A percentile compares a stretch with the other conserved stretches of the same genome.
phyloP scores from a whole-genome alignment of 2,329 filamentous ascomycete genomes.

The Fusarium multiceps region DNA sequence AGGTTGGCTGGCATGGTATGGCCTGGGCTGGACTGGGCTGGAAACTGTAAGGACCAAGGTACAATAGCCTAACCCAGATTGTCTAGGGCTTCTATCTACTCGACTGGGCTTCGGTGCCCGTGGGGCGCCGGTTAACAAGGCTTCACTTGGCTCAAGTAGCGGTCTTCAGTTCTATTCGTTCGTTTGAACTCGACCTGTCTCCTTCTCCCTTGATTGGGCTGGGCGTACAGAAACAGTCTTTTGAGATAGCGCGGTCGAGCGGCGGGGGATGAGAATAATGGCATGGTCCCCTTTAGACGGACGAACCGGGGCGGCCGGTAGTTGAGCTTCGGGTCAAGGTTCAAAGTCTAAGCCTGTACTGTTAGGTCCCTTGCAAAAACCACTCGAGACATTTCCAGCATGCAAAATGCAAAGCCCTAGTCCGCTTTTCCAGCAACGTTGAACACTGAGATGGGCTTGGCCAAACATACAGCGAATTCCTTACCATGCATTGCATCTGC shows the following conservation, averaged over 20 bases:
- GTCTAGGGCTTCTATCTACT: neutral
- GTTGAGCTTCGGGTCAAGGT: conserved; percentile 22
- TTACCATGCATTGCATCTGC: conserved; percentile 28
- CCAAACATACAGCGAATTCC: neutral
- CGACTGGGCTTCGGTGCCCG: conserved; percentile 17
- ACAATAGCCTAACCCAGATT: neutral
- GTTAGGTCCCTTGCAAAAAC: conserved; percentile 15
- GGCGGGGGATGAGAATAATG: conserved; percentile 12
- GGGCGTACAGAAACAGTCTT: conserved; percentile 17
- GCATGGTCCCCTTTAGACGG: conserved; percentile 8
- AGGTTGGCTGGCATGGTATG: conserved; percentile 4
- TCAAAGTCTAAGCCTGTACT: conserved; percentile 1
- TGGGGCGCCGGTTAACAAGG: conserved; percentile 14
- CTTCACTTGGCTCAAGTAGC: conserved; percentile 23
- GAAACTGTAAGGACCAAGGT: neutral
- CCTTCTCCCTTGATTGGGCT: conserved; percentile 12
- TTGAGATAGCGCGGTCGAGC: conserved; percentile 25
- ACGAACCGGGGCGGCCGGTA: conserved; percentile 38
- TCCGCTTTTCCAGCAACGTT: conserved; percentile 6
- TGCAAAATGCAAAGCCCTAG: conserved; percentile 5
- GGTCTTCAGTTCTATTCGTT: conserved; percentile 22
- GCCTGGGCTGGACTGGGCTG: neutral
- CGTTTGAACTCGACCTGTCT: neutral
- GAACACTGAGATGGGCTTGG: conserved; percentile 9
- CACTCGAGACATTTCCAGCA: conserved; percentile 15